Base-by-base conservation (phyloP, 768 basidiomycete genomes). In the Cubamyces sp. region DNA sequence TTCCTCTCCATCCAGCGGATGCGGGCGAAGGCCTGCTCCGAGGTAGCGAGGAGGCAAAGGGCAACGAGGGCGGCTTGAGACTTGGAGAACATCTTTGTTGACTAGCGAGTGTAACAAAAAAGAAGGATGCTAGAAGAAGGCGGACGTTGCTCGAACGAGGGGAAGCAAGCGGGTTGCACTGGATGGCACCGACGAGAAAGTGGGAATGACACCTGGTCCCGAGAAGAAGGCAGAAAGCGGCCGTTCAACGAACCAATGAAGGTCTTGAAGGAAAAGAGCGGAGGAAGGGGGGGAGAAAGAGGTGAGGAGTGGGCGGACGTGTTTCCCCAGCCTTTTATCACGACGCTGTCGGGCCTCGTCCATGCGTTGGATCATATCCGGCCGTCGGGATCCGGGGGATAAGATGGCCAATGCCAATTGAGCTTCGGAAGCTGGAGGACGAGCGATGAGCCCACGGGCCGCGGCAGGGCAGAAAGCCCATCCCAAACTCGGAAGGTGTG, bases 1-100 rank as follows among this genome's bases (percentile, higher is more conserved):
- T 83, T 74, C 48, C 84, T 74, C 68, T 86, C 84, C 30, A 82
- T 69, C 81, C 81, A 82, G 37, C 66, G 64, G 53, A 78, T 75
- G 48, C 83, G 83, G 26, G 39, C 68, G 43, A 43, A 64, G 34
- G 59, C 67, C 12, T 46, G 30, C 40, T 69, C 66, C 26, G 65
- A 63, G 16, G 69, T 47, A 16, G 69, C 64, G 42, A 77, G 62
- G 11, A 69, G 46, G 28, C 60, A 54, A 23, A 73, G 51, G 0
- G 61, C 56, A 48, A 68, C 49, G 51, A 68, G 60, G 18, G 58
- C 50, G 7, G 58, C 28, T 37, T 54, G 47, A 63, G 57, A 62
- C 62, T 69, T 68, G 58, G 64, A 63, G 66, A 71, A 68, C 60
- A 61, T 60, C 64, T 64, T 67, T 57, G 66, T 51, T 45, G 65